Conservation (phyloP, 1,284 basidiomycete species). For the Mycena sp. region DNA sequence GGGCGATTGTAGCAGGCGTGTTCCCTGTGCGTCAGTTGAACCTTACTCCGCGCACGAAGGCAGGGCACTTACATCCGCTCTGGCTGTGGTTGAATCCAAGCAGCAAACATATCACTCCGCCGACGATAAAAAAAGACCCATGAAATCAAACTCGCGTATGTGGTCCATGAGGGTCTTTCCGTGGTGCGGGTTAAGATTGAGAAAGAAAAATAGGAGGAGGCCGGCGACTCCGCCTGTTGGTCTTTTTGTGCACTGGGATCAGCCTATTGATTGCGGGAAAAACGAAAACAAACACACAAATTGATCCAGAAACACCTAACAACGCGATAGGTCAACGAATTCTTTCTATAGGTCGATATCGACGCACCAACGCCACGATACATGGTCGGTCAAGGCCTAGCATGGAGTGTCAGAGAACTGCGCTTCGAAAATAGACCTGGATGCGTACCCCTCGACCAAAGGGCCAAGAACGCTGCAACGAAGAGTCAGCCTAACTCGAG, state of each 20-base stretch:
- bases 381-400: conserved; percentile 75
- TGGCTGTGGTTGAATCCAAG: conserved; percentile 86
- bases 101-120: conserved; percentile 80
- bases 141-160: conserved; percentile 77
- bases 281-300: conserved; percentile 52
- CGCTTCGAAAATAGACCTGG: background rate
- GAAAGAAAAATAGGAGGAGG: conserved; percentile 77
- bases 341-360: background rate
- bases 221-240: conserved; percentile 83
- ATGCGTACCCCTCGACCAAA: conserved; percentile 70
- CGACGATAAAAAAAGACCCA: conserved; percentile 80
- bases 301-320: conserved; percentile 77
- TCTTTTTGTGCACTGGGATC: conserved; percentile 44
- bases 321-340: background rate
- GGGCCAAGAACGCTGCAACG: conserved; percentile 52
- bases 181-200: conserved; percentile 83
- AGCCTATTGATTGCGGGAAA: background rate
- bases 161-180: conserved; percentile 68
- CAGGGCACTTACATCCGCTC: conserved; percentile 59
- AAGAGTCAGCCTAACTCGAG: background rate
- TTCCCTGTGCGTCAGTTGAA: conserved; percentile 46
- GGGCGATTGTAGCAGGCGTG: conserved; percentile 70
- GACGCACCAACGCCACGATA: conserved; percentile 72
- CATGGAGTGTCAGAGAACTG: background rate
- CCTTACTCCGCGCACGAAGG: background rate